phyloP scores from a whole-genome alignment of 2,329 filamentous ascomycete genomes.

The Ciborinia camelliae region DNA sequence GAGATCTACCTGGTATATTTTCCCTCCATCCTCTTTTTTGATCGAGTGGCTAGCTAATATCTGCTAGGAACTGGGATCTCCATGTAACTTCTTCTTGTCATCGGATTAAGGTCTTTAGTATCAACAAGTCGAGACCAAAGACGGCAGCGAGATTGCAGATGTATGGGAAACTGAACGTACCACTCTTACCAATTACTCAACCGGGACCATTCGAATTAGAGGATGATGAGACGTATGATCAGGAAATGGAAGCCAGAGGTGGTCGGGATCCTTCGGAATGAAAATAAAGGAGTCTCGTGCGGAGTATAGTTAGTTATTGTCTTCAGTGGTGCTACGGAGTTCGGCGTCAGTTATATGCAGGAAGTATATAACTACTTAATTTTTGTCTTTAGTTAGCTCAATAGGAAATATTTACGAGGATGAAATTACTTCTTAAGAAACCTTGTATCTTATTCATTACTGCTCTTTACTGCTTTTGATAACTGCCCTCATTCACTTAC shows the following conservation, averaged over 20 bases:
- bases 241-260: constrained; percentile 16
- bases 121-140: constrained; percentile 47
- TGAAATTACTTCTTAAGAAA: background rate
- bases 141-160: constrained; percentile 20
- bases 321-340: background rate
- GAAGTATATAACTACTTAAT: background rate
- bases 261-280: constrained; percentile 19
- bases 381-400: background rate
- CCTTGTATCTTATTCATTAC: no score
- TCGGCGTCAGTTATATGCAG: background rate
- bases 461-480: no score
- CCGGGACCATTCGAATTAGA: constrained; percentile 18
- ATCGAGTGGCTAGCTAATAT: background rate
- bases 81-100: constrained; percentile 63
- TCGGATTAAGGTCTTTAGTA: constrained; percentile 58
- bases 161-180: constrained; percentile 21
- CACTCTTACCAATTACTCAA: constrained; percentile 22
- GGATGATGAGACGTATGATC: constrained; percentile 14
- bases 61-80: constrained; percentile 55
- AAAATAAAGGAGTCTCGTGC: background rate
- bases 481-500: no score
- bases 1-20: constrained; percentile 46
- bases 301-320: background rate
- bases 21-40: background rate
- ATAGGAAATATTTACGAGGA: background rate